Base-by-base conservation (phyloP, 305 asterid species). In the Fraxinus baroniana region DNA sequence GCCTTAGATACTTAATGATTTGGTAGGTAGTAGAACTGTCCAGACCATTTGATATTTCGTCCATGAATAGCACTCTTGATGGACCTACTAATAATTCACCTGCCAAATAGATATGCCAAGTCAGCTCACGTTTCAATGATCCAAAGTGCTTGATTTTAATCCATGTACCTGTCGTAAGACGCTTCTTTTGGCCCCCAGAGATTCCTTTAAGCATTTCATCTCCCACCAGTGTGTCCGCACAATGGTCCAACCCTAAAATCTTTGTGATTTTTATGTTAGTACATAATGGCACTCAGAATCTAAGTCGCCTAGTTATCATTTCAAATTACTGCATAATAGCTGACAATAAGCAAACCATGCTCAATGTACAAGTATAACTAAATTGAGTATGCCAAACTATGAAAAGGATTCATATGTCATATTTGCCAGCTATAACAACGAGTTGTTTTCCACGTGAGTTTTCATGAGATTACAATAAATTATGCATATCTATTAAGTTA, bases 181-280 rank as follows among this genome's bases (percentile, higher is more conserved):
- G 93, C 89, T 94, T 95, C 84, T 93, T 95, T 86, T 95, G 99
- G 83, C 98, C 99, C 74, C 99, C 99, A 49, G 99, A 95, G 81
- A 95, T 95, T 68, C 99, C 99, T 85, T 90, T 95, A 76, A 93
- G 94, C 98, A 94, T 95, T 91, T 94, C 98, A 88, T 95, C 98
- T 87, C 99, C 99, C 83, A 92, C 98, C 83, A 86, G 91, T 77
- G 97, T 94, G 88, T 95, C 95, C 78, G 97, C 95, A 79, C 99
- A 94, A 52, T 83, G 83, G 84, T 94, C 97, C 95, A 95, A 87
- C 86, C 99, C 99, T 93, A 95, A 92, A 91, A 95, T 94, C 99
- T 95, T 92, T 93, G 89, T 88, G 84, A 88, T 83, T 84, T 73
- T 89, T 85, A 88, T 85, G 88, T 93, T 87, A 93, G 82, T 78